Percentiles rank a stretch among this genome's conserved stretches.
These are phyloP conservation scores for Neoboletus subvelutipes DNA, from an alignment of 768 basidiomycete species.

Conservation along the genomic window DNA sequence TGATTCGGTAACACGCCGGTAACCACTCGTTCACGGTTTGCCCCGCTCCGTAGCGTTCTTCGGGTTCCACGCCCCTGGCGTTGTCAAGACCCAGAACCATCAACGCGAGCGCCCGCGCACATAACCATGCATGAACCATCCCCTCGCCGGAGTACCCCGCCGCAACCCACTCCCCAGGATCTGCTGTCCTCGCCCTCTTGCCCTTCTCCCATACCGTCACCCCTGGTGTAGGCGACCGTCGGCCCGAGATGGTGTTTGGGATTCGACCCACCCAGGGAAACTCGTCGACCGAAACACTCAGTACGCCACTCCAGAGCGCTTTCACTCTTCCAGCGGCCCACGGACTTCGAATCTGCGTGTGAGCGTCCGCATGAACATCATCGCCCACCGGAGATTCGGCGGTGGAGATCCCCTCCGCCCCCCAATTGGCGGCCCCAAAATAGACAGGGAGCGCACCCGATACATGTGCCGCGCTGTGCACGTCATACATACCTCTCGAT, in stretches of 20 bases:
- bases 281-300: slow-evolving; percentile 60
- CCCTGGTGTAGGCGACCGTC: slow-evolving; percentile 25
- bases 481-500: slow-evolving; percentile 30
- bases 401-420: slow-evolving; percentile 34
- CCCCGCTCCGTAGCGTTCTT: slow-evolving; percentile 22
- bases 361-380: slow-evolving; percentile 12
- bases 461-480: slow-evolving; percentile 42
- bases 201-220: slow-evolving; percentile 2
- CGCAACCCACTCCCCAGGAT: slow-evolving; percentile 67
- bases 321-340: slow-evolving; percentile 51
- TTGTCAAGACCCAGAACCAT: slow-evolving; percentile 53
- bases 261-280: slow-evolving; percentile 72
- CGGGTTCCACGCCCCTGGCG: slow-evolving; percentile 4
- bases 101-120: slow-evolving; percentile 54
- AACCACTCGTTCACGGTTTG: slow-evolving; percentile 27
- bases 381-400: slow-evolving; percentile 13
- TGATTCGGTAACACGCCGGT: slow-evolving; percentile 23
- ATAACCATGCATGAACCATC: slow-evolving; percentile 70
- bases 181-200: slow-evolving; percentile 8
- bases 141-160: slow-evolving; percentile 74
- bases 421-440: slow-evolving; percentile 49
- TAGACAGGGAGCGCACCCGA: slow-evolving; percentile 52
- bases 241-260: slow-evolving; percentile 47
- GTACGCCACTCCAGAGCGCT: slow-evolving; percentile 61
- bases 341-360: slow-evolving; percentile 1